Percentiles rank a stretch among this genome's conserved stretches.
phyloP scores from a whole-genome alignment of 345 rosid species.

The Sapria himalayana region DNA sequence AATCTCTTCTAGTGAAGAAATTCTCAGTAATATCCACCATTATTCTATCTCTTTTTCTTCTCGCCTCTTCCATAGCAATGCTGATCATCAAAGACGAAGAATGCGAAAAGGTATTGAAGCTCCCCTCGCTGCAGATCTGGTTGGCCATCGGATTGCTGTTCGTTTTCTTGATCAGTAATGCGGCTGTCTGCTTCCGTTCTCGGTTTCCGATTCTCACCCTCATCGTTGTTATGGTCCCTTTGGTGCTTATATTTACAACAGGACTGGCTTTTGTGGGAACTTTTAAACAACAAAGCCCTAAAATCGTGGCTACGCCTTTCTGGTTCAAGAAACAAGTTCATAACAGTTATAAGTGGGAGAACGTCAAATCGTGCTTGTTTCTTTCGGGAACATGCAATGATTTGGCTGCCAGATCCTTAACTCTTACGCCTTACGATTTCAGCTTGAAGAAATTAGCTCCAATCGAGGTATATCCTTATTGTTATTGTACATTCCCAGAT shows the following conservation, averaged over 20 bases:
- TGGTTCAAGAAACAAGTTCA: conserved; percentile 36
- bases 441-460: conserved; percentile 20
- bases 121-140: conserved; percentile 32
- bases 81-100: conserved; percentile 54
- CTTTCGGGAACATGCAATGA: conserved; percentile 26
- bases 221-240: conserved; percentile 25
- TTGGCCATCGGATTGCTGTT: conserved; percentile 26
- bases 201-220: conserved; percentile 30
- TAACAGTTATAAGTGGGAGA: conserved; percentile 24
- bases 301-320: conserved; percentile 27
- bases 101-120: conserved; percentile 37
- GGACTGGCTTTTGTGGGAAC: conserved; percentile 47
- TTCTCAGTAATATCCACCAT: conserved; percentile 19
- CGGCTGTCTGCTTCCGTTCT: conserved; percentile 16
- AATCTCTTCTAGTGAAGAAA: conserved; percentile 9
- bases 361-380: conserved; percentile 42
- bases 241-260: conserved; percentile 29
- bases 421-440: conserved; percentile 17
- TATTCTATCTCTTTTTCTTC: conserved; percentile 41
- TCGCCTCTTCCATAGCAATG: conserved; percentile 39
- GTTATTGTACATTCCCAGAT: no score
- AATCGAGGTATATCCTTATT: conserved; percentile 28
- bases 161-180: conserved; percentile 27
- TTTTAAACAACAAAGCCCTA: conserved; percentile 24
- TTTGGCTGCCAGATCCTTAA: conserved; percentile 10